These are phyloP conservation scores for Fusarium begoniae DNA, from an alignment of 2,329 filamentous ascomycete genomes.

Conservation along the genomic window DNA sequence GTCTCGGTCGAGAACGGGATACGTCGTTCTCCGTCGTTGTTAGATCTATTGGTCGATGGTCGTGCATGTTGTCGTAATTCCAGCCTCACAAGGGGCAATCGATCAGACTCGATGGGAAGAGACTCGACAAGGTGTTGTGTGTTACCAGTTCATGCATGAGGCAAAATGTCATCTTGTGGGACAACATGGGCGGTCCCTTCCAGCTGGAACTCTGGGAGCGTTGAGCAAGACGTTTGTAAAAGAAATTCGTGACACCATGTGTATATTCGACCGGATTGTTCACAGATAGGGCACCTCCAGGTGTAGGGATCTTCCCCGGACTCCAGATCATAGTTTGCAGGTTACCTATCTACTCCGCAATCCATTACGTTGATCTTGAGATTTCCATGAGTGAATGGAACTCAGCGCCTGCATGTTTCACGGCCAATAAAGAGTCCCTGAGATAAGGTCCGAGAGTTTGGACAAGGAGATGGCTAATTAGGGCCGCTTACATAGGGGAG, in stretches of 20 bases:
- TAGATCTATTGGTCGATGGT: neutral
- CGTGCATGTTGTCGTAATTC: conserved; percentile 1
- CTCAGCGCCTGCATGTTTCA: conserved; percentile 1
- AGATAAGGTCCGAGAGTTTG: conserved; percentile 32
- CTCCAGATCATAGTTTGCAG: neutral
- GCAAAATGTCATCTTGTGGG: conserved; percentile 1
- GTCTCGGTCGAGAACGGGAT: conserved; percentile 13
- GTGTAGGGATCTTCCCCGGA: conserved; percentile 15
- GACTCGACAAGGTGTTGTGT: conserved; percentile 3
- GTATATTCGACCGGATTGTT: neutral
- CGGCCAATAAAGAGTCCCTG: conserved; percentile 11
- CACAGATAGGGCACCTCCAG: neutral
- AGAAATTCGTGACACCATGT: conserved; percentile 7
- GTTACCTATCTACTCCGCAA: conserved; percentile 17
- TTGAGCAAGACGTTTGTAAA: neutral
- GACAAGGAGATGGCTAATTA: conserved; percentile 25
- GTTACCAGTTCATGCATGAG: conserved; percentile 28
- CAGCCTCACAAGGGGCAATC: neutral
- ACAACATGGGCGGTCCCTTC: conserved; percentile 10
- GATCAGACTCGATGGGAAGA: neutral
- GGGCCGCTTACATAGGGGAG: conserved; percentile 22
- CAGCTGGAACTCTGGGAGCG: neutral
- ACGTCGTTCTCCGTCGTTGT: neutral
- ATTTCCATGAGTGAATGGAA: conserved; percentile 32
- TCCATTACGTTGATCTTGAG: conserved; percentile 31